Percentiles rank a stretch among this genome's conserved stretches.
phyloP scores from a whole-genome alignment of 2,329 filamentous ascomycete genomes.

The Ophiostoma angusticollis region DNA sequence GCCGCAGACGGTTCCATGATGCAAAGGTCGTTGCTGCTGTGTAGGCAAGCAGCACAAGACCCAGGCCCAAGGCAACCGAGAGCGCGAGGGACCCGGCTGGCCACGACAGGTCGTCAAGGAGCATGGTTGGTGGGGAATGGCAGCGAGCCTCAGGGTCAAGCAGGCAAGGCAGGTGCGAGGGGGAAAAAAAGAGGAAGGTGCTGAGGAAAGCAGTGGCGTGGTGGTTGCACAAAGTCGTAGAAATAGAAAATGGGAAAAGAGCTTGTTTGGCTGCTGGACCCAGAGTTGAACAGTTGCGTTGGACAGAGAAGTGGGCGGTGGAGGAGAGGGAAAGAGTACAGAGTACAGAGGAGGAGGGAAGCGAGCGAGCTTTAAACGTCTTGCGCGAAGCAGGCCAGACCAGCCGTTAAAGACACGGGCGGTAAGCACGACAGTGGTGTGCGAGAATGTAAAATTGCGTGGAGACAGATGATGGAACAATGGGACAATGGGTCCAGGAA shows the following conservation, averaged over 20 bases:
- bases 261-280: background rate
- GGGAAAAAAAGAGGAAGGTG: background rate
- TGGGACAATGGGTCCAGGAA: too few species aligned
- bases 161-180: too few species aligned
- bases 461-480: background rate
- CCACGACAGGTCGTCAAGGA: constrained; percentile 2
- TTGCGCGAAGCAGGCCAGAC: background rate
- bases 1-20: constrained; percentile 17
- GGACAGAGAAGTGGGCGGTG: background rate
- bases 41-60: constrained; percentile 11
- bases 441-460: background rate
- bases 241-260: background rate
- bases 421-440: background rate
- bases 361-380: constrained; percentile 1
- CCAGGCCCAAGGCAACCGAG: constrained; percentile 3
- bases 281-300: background rate
- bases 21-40: constrained; percentile 10
- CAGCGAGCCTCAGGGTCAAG: too few species aligned
- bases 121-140: constrained; percentile 1
- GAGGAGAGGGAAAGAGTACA: too few species aligned
- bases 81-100: background rate
- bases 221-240: too few species aligned
- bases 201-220: too few species aligned
- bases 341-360: constrained; percentile 1
- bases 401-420: too few species aligned